A percentile compares a stretch with the other conserved stretches of the same genome.
Conservation (phyloP, 2,329 filamentous ascomycete genomes). For the Metarhizium album region DNA sequence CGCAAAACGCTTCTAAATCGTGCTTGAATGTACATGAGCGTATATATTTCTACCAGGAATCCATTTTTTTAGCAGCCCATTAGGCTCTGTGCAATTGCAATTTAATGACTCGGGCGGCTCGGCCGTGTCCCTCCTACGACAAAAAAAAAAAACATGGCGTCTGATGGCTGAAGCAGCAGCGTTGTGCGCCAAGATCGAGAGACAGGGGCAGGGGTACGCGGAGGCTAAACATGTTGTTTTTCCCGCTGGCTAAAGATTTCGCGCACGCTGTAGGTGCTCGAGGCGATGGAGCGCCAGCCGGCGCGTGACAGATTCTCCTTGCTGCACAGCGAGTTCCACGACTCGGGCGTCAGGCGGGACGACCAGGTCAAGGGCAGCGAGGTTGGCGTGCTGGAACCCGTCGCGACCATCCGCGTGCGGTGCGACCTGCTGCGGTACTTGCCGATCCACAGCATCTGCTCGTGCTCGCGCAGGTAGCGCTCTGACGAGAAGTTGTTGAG, state of each 20-base stretch:
- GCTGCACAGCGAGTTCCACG: not conserved
- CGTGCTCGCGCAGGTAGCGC: not conserved
- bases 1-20: no score
- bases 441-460: slow-evolving; percentile 1
- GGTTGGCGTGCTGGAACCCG: not conserved
- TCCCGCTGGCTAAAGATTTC: not conserved
- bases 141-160: no score
- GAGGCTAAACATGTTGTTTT: no score
- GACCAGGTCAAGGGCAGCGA: not conserved
- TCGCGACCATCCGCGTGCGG: not conserved
- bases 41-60: no score
- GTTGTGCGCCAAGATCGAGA: no score
- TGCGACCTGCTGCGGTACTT: not conserved
- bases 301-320: not conserved
- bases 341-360: not conserved
- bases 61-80: no score
- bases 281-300: not conserved
- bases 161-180: no score
- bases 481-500: not conserved
- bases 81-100: no score
- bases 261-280: not conserved
- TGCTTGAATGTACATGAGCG: no score
- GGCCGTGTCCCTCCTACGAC: no score
- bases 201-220: no score
- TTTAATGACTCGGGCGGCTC: no score